Evolutionary conservation across 75 land plant species (phyloP), one percentile per base, ranked within the genome.

Genomic region (Ceratopteris richardii): DNA sequence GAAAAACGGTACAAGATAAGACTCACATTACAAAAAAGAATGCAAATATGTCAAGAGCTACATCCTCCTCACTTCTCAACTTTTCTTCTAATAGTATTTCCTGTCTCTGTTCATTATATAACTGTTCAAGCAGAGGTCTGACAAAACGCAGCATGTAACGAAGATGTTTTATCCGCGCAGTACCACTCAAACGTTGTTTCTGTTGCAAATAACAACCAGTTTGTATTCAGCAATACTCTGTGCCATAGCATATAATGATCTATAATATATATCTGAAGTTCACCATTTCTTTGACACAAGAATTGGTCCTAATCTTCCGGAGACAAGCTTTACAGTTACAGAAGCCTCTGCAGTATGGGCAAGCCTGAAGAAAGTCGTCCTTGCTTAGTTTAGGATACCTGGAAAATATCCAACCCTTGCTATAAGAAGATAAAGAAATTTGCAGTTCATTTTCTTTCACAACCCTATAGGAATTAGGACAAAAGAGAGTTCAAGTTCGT

Each of bases 251-350:
- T 4, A 9, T 4, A 33, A 3, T 5, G 14, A 17, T 46, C 21
- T 46, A 46, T 2, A n/a, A 2, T 17, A 17, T 2, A 46, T 2
- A 7, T 17, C 21, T n/a, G 48, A 46, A 17, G 21, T 7, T 46
- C 17, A 28, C 37, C 26, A 51, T 22, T 42, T 23, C 46, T 12
- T 18, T n/a, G 2, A 51, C 19, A 31, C 18, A 17, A 29, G 12
- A 26, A n/a, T 48, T 43, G 9, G 27, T 25, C 25, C 0, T 26
- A 23, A 17, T 40, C 24, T 33, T 17, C 21, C 76, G 84, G 23
- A 78, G 70, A 66, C 96, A 93, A 44, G 69, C 66, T 41, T 76
- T 82, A 64, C 98, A 93, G 57, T 64, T 85, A 66, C 98, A 93
- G 58, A 51, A 73, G 46, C 90, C 89, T 46, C 79, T 74, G 61